Evolutionary conservation across 345 rosid genomes (phyloP).

Genomic region (Aegle marmelos): DNA sequence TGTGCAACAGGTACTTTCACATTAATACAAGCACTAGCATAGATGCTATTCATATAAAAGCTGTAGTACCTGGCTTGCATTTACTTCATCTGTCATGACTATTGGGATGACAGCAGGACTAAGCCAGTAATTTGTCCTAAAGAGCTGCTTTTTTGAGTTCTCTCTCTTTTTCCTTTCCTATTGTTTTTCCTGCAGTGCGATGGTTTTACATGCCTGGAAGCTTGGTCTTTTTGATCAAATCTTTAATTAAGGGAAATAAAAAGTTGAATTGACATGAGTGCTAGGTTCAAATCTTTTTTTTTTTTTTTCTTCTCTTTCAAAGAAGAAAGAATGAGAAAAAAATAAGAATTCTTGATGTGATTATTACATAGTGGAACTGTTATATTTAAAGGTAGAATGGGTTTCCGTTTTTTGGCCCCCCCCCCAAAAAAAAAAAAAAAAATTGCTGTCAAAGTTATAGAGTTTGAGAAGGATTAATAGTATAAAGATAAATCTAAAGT

Average conservation of each 20-base stretch:
- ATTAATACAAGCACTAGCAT: background rate
- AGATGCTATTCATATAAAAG: background rate
- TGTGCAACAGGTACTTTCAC: conserved; percentile 74
- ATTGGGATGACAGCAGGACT: background rate
- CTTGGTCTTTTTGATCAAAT: background rate
- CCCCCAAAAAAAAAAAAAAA: no score
- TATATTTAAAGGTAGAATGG: background rate
- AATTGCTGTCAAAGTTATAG: background rate
- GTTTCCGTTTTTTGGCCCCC: no score
- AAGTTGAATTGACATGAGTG: background rate
- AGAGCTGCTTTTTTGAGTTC: background rate
- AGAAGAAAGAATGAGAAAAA: background rate
- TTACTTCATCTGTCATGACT: background rate
- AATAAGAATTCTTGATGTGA: background rate
- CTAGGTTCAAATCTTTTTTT: background rate
- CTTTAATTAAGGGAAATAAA: background rate
- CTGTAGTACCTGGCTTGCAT: conserved; percentile 1
- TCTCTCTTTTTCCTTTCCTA: background rate
- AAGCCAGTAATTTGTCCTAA: background rate
- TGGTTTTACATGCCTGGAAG: background rate
- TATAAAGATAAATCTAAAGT: background rate
- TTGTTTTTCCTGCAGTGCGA: background rate
- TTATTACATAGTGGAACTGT: background rate
- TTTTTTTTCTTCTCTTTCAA: no score
- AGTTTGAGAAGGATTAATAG: background rate